Evolutionary conservation across 1,139 yeast genomes (phyloP), one percentile per base, ranked within the genome.

Genomic region (Geotrichum aggregatum): DNA sequence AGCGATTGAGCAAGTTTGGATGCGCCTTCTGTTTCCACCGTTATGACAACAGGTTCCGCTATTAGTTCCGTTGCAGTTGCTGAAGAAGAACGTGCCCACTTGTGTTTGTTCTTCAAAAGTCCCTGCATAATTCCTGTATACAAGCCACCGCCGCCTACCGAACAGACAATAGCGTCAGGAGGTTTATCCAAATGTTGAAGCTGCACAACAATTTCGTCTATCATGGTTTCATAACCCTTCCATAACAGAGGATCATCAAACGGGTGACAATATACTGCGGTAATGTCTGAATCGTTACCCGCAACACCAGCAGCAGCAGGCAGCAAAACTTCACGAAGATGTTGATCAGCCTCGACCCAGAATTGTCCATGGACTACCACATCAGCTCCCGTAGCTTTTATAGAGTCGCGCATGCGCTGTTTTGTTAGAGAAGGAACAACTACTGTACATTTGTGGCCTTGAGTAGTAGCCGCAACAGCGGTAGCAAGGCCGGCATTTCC

Each of bases 401-500:
- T 71, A 49, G 76, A 72, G 11, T 66, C 66, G 6, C 67, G 61
- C 73, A 76, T 76, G 41, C 68, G 64, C 3, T 52, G 57, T 47
- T 75, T 71, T 3, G 86, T 73, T 4, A 72, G 66, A 0, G 59
- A 67, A 0, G 91, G 91, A 5, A 84, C 77, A 0, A 82, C 87
- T 6, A 84, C 88, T 0, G 86, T 80, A 58, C 89, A 82, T 10
- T 74, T 72, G 7, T 76, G 65, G 1, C 71, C 70, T 55, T 75
- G 72, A 50, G 64, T 67, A 35, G 64, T 65, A 3, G 84, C 78
- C 41, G 85, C 80, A 50, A 76, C 76, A 0, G 88, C 87, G 1
- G 87, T 87, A 0, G 91, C 91, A 47, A 82, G 70, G 0, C 92
- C 92, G 0, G 92, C 92, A 63, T 84, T 84, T 0, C 92, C 92